Evolutionary conservation across 176 grass and related monocot species (phyloP), one percentile per base, ranked within the genome.

Genomic region (Luzula sylvatica): DNA sequence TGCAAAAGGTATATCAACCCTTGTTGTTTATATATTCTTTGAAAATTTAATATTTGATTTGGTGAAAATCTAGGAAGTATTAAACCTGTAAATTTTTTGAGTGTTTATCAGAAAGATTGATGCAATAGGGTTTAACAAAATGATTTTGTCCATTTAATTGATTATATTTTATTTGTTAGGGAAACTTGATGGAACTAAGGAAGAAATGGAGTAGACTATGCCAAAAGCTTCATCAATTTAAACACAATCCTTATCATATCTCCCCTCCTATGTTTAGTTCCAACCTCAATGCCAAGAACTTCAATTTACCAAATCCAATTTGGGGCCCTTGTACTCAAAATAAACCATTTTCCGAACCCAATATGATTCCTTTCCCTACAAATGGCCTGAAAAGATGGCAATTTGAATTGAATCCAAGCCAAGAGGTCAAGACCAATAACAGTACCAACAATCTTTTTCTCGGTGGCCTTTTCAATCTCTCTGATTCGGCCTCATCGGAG

Each of bases 161-260:
- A 24, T 20, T 6, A 44, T 38, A 6, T 53, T 23, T 17, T 49
- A 20, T 19, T 4, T 23, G 23, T 52, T 50, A 82, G 23, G 76
- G 71, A 38, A 60, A 83, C 47, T 61, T 88, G 80, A 41, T 70
- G 42, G 89, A 88, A 55, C 42, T 88, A 72, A 88, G 70, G 40
- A 75, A 73, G 46, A 95, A 95, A 78, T 95, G 89, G 89, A 81
- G 82, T 61, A 65, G 80, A 52, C 44, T 88, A 22, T 95, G 89
- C 61, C 61, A 51, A 49, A 88, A 66, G 61, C 80, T 95, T 50
- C 89, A 95, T 53, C 57, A 75, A 14, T 61, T 22, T 23, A 50
- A 50, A 56, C 50, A 32, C 38, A 60, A 45, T 45, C 22, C 21
- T 15, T 42, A 61, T 71, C 75, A 58, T 13, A 56, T 73, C 24